Evolutionary conservation across 225 moss, liverwort and hornwort genomes (phyloP).

Genomic region (Bryoerythrophyllum caledonicum): DNA sequence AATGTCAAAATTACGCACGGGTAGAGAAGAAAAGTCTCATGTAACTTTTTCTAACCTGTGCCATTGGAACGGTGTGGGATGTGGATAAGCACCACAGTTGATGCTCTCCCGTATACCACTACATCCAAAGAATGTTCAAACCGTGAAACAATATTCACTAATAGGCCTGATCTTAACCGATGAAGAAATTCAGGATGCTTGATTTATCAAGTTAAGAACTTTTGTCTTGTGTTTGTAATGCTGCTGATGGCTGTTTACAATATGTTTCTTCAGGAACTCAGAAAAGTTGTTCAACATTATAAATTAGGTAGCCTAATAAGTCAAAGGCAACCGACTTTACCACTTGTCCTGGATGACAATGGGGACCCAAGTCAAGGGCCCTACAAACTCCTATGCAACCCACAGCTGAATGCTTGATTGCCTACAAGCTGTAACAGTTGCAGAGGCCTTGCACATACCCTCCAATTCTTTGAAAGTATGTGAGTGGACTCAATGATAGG

Average conservation of each 20-base stretch:
- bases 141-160: background rate
- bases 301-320: slow-evolving; percentile 21
- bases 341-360: slow-evolving; percentile 24
- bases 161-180: background rate
- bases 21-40: slow-evolving; percentile 38
- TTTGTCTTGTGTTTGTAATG: background rate
- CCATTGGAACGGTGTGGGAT: slow-evolving; percentile 4
- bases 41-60: background rate
- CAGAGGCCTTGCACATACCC: too few relatives aligned
- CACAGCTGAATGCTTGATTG: slow-evolving; percentile 23
- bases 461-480: background rate
- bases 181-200: background rate
- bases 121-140: background rate
- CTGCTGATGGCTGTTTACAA: background rate
- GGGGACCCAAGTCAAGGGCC: slow-evolving; percentile 16
- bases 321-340: slow-evolving; percentile 36
- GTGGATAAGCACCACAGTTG: slow-evolving; percentile 15
- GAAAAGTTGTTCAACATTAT: background rate
- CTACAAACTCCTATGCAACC: slow-evolving; percentile 1
- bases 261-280: background rate
- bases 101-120: background rate
- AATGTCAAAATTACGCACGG: slow-evolving; percentile 30
- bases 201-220: too few relatives aligned
- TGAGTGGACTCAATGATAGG: slow-evolving; percentile 13
- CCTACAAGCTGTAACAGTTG: background rate